Evolutionary conservation across 805 yeast species (phyloP).

Genomic region (Lipomyces yamadae): DNA sequence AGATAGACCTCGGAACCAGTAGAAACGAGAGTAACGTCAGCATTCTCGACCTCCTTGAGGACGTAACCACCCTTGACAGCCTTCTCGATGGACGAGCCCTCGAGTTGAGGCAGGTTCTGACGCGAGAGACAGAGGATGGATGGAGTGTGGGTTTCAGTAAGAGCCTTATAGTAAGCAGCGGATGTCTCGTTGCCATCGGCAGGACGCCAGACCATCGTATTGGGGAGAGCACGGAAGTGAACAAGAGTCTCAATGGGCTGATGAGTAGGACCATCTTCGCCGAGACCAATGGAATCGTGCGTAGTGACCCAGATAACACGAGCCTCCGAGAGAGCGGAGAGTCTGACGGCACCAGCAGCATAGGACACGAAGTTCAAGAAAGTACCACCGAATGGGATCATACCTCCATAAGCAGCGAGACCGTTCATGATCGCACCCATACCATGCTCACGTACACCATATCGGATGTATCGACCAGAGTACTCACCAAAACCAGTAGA

Average conservation of each 20-base stretch:
- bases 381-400: conserved; percentile 93
- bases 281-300: conserved; percentile 62
- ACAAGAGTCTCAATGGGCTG: conserved; percentile 60
- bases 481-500: conserved; percentile 79
- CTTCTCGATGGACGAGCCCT: conserved; percentile 87
- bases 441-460: conserved; percentile 99
- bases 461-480: conserved; percentile 92
- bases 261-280: conserved; percentile 65
- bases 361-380: conserved; percentile 87
- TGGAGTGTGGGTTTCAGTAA: conserved; percentile 65
- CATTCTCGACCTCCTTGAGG: conserved; percentile 59
- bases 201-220: conserved; percentile 56
- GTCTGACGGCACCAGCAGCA: conserved; percentile 59
- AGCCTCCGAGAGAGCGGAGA: conserved; percentile 54
- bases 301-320: conserved; percentile 59
- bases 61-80: conserved; percentile 96
- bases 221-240: conserved; percentile 59
- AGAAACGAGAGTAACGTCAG: conserved; percentile 77
- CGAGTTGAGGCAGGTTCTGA: conserved; percentile 86
- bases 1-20: conserved; percentile 95
- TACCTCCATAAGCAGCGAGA: conserved; percentile 86
- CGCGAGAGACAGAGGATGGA: conserved; percentile 74
- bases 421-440: conserved; percentile 99
- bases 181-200: conserved; percentile 59
- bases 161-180: conserved; percentile 62